Base-by-base conservation (phyloP, 345 rosid species). In the Carallia brachiata region DNA sequence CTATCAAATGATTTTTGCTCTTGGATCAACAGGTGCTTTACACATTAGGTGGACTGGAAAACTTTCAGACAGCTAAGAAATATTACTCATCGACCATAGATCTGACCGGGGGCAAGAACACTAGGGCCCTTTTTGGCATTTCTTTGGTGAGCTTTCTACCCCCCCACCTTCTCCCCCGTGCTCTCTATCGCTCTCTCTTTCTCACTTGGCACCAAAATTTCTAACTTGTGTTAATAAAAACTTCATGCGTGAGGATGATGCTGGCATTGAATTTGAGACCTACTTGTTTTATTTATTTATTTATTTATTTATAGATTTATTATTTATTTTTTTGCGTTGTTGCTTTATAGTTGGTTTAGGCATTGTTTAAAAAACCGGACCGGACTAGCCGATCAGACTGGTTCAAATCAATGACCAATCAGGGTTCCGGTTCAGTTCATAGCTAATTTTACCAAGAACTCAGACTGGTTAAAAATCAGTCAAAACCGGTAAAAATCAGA, bases 91-190 rank as follows among this genome's bases (percentile, higher is more conserved):
- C 98, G 61, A 79, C 98, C 54, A 79, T 90, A 71, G 93, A 87
- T 75, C 79, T 96, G 83, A 88, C 95, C 0, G 96, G 98, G 19
- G 99, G 99, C 75, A 96, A 87, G 86, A 92, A 89, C 73, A 87
- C 86, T 68, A 86, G 96, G 85, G 96, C 98, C 12, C 88, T 92
- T 66, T 78, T 92, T 47, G 98, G 98, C 68, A 75, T 92, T 65
- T 96, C 96, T 84, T 78, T 90, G 96, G 99, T 96, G 78, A 85
- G 89, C 47, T 70, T 69, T 32, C 66, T 44, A 40, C 70, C 66
- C 48, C 23, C 4, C 8, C 5, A 0, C 3, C 0, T 23, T 23
- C 23, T 23, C 23, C 23, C 23, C 23, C 23, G 23, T 23, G 23
- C 65, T 70, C 64, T 58, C 6, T 36, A 2, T 1, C 23, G 23